Base-by-base conservation (phyloP, 1,284 basidiomycete species). In the Tilletia walkeri region DNA sequence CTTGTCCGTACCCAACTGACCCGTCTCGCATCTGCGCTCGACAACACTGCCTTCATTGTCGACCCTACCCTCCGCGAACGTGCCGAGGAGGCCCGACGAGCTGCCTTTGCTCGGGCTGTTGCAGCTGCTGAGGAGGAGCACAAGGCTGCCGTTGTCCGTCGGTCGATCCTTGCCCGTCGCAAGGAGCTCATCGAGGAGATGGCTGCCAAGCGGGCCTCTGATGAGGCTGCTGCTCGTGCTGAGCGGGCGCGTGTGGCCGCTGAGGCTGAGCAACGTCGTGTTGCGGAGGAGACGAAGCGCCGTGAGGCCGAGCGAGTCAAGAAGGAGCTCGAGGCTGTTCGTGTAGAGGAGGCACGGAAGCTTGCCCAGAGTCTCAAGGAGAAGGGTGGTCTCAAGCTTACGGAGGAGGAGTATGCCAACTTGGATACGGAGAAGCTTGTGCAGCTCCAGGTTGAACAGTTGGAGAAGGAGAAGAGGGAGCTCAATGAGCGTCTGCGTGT, bases 381-480 rank as follows among this genome's bases (percentile, higher is more conserved):
- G 83, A 91, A 91, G 84, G 91, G 92, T 68, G 91, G 90, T 65
- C 86, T 96, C 84, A 94, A 95, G 85, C 88, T 93, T 73, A 90
- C 92, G 79, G 88, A 93, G 76, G 88, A 90, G 77, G 91, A 92
- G 79, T 72, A 76, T 24, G 83, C 93, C 90, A 90, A 91, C 82
- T 87, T 94, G 75, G 93, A 94, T 84, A 94, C 94, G 9, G 90
- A 93, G 80, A 90, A 90, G 75, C 89, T 99, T 73, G 92, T 98
- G 84, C 89, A 89, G 68, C 89, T 98, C 78, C 94, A 97, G 84
- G 94, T 98, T 67, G 90, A 93, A 78, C 93, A 96, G 82, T 88
- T 96, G 69, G 95, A 97, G 86, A 97, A 96, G 86, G 95, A 98
- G 86, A 96, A 96, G 88, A 91, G 90, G 79, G 92, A 95, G 78